Conservation (phyloP, 805 yeast species). For the Candida verbasci region DNA sequence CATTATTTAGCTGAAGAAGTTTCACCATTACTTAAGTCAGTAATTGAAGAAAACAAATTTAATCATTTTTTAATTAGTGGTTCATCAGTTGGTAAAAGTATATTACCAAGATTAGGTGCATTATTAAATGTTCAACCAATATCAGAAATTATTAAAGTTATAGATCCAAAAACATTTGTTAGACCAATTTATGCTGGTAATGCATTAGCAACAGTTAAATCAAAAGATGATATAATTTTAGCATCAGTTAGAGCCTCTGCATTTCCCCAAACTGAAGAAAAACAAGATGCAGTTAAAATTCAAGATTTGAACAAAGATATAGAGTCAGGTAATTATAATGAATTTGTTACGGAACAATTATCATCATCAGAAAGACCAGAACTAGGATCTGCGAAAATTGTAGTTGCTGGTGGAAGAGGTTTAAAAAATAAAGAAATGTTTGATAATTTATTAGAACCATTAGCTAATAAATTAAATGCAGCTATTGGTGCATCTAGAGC, state of each 20-base stretch:
- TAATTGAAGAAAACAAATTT: conserved; percentile 40
- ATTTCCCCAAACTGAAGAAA: conserved; percentile 40
- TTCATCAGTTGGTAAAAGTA: conserved; percentile 82
- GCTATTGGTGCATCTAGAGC: conserved; percentile 98
- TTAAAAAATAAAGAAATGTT: conserved; percentile 86
- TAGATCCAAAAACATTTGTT: conserved; percentile 65
- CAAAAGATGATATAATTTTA: conserved; percentile 60
- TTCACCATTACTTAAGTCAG: conserved; percentile 57
- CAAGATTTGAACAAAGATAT: conserved; percentile 43
- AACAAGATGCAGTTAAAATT: conserved; percentile 39
- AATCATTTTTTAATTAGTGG: conserved; percentile 78
- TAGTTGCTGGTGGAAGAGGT: conserved; percentile 94
- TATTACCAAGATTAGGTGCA: conserved; percentile 86
- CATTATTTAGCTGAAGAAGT: conserved; percentile 77
- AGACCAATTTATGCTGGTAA: conserved; percentile 98
- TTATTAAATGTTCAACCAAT: conserved; percentile 82
- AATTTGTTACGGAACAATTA: conserved; percentile 74
- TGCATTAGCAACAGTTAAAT: conserved; percentile 76
- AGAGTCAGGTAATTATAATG: conserved; percentile 38
- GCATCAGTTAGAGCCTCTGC: conserved; percentile 85
- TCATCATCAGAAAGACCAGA: conserved; percentile 86
- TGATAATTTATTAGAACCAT: conserved; percentile 69
- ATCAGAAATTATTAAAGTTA: conserved; percentile 72
- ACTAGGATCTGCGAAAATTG: conserved; percentile 72
- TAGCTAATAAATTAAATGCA: conserved; percentile 80